Conservation (phyloP, 2,329 filamentous ascomycete species). For the Ceratocystis destructans region DNA sequence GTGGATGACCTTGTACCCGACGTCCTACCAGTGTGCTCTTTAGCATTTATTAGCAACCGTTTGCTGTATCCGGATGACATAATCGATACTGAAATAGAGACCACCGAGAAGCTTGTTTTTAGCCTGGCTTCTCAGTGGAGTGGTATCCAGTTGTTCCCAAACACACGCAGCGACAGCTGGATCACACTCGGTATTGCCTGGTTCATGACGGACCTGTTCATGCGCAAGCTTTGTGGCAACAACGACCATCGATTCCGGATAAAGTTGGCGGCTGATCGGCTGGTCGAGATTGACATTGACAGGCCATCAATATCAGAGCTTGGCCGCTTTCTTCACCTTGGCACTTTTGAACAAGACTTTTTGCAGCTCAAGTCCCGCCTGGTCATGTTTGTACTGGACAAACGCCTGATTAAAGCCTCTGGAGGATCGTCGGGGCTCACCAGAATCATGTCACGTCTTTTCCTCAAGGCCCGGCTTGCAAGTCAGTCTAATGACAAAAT, state of each 20-base stretch:
- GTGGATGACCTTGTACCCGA: constrained; percentile 76
- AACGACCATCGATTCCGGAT: constrained; percentile 89
- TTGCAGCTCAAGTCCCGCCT: constrained; percentile 81
- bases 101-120: constrained; percentile 67
- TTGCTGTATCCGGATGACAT: constrained; percentile 75
- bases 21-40: constrained; percentile 61
- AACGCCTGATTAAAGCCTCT: constrained; percentile 75
- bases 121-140: constrained; percentile 87
- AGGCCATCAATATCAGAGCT: constrained; percentile 72
- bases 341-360: constrained; percentile 77
- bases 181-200: constrained; percentile 78
- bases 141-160: constrained; percentile 80
- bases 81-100: constrained; percentile 70
- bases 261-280: constrained; percentile 67
- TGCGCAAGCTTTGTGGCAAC: constrained; percentile 80
- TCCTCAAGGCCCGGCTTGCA: constrained; percentile 67
- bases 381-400: constrained; percentile 86
- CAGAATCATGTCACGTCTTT: constrained; percentile 71
- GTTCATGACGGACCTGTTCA: constrained; percentile 89
- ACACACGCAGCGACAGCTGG: constrained; percentile 71
- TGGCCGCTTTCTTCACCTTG: constrained; percentile 63
- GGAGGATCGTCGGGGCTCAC: constrained; percentile 65
- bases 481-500: constrained; percentile 52
- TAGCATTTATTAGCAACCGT: constrained; percentile 77
- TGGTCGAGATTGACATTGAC: constrained; percentile 68